These are phyloP conservation scores for Quercus glauca DNA, from an alignment of 306 rosid genomes.

Conservation along the genomic window DNA sequence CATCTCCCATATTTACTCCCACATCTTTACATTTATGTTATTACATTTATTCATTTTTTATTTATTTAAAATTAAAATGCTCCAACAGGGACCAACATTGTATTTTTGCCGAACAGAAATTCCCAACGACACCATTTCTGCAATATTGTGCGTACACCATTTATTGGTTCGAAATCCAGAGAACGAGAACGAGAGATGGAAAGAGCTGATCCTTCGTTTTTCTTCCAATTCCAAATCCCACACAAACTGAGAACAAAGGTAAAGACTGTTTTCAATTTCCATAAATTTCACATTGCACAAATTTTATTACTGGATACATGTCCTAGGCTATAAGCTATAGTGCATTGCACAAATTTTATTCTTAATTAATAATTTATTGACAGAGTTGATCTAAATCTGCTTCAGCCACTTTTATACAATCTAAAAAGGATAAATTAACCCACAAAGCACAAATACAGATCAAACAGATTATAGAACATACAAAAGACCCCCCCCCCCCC, in stretches of 20 bases:
- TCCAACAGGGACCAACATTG: too few species aligned
- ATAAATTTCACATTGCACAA: neutral
- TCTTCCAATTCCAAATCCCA: neutral
- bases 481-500: neutral
- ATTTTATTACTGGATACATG: too few species aligned
- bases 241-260: conserved; percentile 4
- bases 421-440: neutral
- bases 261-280: neutral
- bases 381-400: neutral
- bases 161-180: neutral
- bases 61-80: too few species aligned
- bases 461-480: neutral
- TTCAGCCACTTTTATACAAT: neutral
- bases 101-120: too few species aligned
- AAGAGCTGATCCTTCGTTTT: conserved; percentile 6
- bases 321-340: neutral
- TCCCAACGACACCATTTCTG: neutral
- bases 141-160: neutral
- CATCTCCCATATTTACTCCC: too few species aligned
- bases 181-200: neutral
- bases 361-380: neutral
- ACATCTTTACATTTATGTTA: too few species aligned
- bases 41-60: too few species aligned
- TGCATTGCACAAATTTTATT: neutral
- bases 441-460: neutral